Conservation (phyloP, 768 basidiomycete genomes). For the Lactarius pseudohatsudake region DNA sequence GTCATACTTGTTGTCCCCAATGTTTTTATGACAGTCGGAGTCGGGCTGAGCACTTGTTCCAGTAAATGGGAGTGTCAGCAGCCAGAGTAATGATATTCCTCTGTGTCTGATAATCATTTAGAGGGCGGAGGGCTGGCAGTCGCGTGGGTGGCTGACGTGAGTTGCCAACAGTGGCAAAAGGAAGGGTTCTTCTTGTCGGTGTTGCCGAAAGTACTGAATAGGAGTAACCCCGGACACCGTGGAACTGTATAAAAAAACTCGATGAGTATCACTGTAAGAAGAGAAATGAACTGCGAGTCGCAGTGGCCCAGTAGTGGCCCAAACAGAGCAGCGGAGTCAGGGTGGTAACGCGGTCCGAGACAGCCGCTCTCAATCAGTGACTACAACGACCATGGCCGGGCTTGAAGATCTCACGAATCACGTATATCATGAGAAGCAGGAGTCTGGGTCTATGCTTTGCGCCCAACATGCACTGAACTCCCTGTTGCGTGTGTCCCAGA, state of each 20-base stretch:
- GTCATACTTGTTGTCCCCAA: constrained; percentile 54
- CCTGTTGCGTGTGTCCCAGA: constrained; percentile 62
- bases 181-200: neutral
- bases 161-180: constrained; percentile 9
- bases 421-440: constrained; percentile 81
- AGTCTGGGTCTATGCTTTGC: constrained; percentile 78
- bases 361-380: constrained; percentile 8
- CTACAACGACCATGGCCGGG: constrained; percentile 48
- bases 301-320: too few relatives aligned
- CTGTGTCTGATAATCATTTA: constrained; percentile 16
- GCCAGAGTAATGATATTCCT: constrained; percentile 16
- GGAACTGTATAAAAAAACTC: neutral
- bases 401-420: constrained; percentile 52
- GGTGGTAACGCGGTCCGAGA: constrained; percentile 16
- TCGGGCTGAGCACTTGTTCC: constrained; percentile 24
- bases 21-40: constrained; percentile 48
- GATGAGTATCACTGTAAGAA: neutral
- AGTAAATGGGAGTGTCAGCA: constrained; percentile 18
- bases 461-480: constrained; percentile 86
- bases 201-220: neutral
- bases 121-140: constrained; percentile 10
- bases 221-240: constrained; percentile 15
- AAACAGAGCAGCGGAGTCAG: neutral
- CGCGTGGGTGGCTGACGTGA: constrained; percentile 14
- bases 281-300: neutral